Conservation (phyloP, 768 basidiomycete species). For the Pleurotus ostreatus region DNA sequence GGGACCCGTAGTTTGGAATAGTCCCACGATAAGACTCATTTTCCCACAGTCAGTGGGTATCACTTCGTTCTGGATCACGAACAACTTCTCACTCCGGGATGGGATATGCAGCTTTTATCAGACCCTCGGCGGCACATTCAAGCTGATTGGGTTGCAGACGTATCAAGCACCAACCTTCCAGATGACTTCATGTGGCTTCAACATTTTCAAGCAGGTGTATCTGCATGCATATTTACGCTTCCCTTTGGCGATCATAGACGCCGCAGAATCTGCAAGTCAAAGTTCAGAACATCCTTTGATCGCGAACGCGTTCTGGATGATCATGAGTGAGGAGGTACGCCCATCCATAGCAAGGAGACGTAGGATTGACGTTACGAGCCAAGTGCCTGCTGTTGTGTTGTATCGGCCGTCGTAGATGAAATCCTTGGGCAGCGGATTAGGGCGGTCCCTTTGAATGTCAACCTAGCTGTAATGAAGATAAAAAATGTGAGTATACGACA, state of each 20-base stretch:
- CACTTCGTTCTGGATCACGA: no score
- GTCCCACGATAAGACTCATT: no score
- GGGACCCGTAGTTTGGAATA: no score
- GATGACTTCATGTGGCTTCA: constrained; percentile 83
- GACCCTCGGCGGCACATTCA: constrained; percentile 50
- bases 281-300: constrained; percentile 86
- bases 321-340: constrained; percentile 89
- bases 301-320: constrained; percentile 89
- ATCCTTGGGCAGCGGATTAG: constrained; percentile 91
- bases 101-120: not conserved
- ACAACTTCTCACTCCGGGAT: not conserved
- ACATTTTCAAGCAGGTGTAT: constrained; percentile 67
- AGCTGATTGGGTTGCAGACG: constrained; percentile 69
- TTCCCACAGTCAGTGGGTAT: no score
- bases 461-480: constrained; percentile 68
- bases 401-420: constrained; percentile 90
- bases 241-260: constrained; percentile 21
- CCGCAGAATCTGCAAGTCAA: constrained; percentile 68
- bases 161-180: constrained; percentile 88
- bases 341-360: not conserved
- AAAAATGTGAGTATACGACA: constrained; percentile 28
- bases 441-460: constrained; percentile 81
- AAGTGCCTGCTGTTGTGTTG: constrained; percentile 69
- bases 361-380: constrained; percentile 1
- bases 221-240: not conserved